phyloP scores from a whole-genome alignment of 192 early-diverging fungal species.

The Spizellomyces sp. region DNA sequence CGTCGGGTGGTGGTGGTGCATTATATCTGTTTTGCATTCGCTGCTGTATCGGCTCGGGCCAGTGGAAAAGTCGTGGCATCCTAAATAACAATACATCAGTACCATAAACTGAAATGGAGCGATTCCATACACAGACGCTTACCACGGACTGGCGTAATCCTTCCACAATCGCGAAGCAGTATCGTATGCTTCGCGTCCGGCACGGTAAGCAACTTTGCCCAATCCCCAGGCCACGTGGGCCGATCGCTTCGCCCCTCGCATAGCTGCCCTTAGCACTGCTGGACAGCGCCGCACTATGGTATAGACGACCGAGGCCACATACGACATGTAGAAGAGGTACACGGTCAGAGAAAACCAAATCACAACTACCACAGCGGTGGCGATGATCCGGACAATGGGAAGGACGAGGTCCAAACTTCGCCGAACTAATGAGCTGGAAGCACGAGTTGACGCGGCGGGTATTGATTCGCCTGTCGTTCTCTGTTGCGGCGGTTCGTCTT shows the following conservation, averaged over 20 bases:
- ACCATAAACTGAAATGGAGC: not conserved
- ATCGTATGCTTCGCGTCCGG: not conserved
- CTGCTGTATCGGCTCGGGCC: not conserved
- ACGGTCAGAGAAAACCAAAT: not conserved
- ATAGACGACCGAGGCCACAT: not conserved
- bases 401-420: not conserved
- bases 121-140: not conserved
- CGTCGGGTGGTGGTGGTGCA: not conserved
- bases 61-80: not conserved
- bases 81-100: not conserved
- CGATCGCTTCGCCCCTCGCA: not conserved
- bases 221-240: not conserved
- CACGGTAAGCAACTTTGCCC: not conserved
- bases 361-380: not conserved
- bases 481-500: too few relatives aligned
- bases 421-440: too few relatives aligned
- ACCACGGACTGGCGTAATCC: not conserved
- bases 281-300: not conserved
- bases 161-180: not conserved
- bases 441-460: too few relatives aligned
- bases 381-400: not conserved
- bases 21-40: not conserved
- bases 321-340: not conserved
- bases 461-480: too few relatives aligned
- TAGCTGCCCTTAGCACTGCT: not conserved